Conservation (phyloP, 1,284 basidiomycete genomes). For the Polyporus tsugae region DNA sequence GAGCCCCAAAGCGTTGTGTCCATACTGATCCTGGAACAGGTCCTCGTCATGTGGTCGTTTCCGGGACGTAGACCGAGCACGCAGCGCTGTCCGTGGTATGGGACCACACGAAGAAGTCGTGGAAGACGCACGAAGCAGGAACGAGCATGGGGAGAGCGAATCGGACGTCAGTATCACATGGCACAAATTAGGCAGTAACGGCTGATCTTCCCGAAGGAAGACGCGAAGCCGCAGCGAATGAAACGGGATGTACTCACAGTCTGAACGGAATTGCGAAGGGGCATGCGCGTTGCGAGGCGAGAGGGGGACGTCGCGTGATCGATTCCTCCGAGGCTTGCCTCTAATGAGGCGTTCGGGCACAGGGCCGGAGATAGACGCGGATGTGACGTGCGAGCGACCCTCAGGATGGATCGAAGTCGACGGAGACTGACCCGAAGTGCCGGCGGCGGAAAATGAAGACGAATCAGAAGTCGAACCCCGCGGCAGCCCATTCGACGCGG, state of each 20-base stretch:
- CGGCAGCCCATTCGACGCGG: conserved; percentile 33
- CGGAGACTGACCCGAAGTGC: conserved; percentile 35
- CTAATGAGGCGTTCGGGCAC: conserved; percentile 53
- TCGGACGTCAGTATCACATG: conserved; percentile 31
- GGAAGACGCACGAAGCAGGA: conserved; percentile 7
- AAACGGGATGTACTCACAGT: conserved; percentile 56
- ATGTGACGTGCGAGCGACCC: conserved; percentile 27
- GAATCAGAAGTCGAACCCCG: conserved; percentile 29
- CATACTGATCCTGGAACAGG: conserved; percentile 49
- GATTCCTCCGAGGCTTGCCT: conserved; percentile 61
- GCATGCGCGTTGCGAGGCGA: conserved; percentile 67
- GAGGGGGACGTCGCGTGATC: conserved; percentile 65
- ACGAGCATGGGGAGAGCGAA: conserved; percentile 6
- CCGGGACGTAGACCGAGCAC: conserved; percentile 78
- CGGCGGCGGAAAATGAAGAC: conserved; percentile 31
- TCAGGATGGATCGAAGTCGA: conserved; percentile 28
- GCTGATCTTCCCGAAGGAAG: conserved; percentile 35
- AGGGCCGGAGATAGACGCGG: conserved; percentile 43
- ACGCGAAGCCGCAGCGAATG: conserved; percentile 22
- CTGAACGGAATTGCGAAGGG: conserved; percentile 69
- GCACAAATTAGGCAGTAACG: conserved; percentile 29
- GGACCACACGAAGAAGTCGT: conserved; percentile 2
- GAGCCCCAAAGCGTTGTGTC: conserved; percentile 33
- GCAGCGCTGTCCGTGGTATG: conserved; percentile 53
- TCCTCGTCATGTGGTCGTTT: conserved; percentile 75